phyloP scores from a whole-genome alignment of 2,329 filamentous ascomycete species.

The Claviceps arundinis region DNA sequence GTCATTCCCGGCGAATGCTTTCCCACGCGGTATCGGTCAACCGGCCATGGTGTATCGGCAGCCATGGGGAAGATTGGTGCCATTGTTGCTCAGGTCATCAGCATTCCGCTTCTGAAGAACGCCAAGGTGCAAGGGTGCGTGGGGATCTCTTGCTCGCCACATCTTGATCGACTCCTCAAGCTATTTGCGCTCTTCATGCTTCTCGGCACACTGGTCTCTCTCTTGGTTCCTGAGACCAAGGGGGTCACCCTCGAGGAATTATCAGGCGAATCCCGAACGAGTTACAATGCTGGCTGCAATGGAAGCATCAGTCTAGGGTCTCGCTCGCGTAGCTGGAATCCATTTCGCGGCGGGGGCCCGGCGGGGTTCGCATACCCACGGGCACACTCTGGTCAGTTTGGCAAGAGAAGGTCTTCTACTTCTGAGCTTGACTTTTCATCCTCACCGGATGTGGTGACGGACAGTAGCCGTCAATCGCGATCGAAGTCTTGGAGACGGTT shows the following conservation, averaged over 20 bases:
- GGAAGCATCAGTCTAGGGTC: slow-evolving; percentile 29
- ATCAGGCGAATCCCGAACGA: slow-evolving; percentile 52
- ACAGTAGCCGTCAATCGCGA: slow-evolving; percentile 12
- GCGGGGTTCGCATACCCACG: slow-evolving; percentile 37
- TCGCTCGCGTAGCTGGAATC: slow-evolving; percentile 27
- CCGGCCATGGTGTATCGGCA: slow-evolving; percentile 51
- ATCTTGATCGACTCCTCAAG: slow-evolving; percentile 62
- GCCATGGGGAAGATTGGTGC: slow-evolving; percentile 56
- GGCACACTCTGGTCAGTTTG: slow-evolving; percentile 13
- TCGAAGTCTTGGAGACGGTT: slow-evolving; percentile 17
- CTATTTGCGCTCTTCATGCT: slow-evolving; percentile 76
- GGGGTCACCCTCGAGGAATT: slow-evolving; percentile 59
- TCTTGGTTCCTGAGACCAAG: slow-evolving; percentile 69
- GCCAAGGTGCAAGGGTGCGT: slow-evolving; percentile 37
- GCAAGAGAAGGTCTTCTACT: slow-evolving; percentile 15
- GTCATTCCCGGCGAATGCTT: slow-evolving; percentile 53
- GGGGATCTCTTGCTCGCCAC: slow-evolving; percentile 36
- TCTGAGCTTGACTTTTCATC: slow-evolving; percentile 29
- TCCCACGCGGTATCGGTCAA: slow-evolving; percentile 48
- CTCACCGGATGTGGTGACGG: slow-evolving; percentile 24
- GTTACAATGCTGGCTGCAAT: slow-evolving; percentile 37
- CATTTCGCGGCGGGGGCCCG: slow-evolving; percentile 35
- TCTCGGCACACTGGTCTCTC: slow-evolving; percentile 50
- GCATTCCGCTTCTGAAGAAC: slow-evolving; percentile 46
- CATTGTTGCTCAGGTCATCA: slow-evolving; percentile 53